Percentiles rank a stretch among this genome's conserved stretches.
phyloP scores from a whole-genome alignment of 2,329 filamentous ascomycete genomes.

The Plectosphaerella sp. region DNA sequence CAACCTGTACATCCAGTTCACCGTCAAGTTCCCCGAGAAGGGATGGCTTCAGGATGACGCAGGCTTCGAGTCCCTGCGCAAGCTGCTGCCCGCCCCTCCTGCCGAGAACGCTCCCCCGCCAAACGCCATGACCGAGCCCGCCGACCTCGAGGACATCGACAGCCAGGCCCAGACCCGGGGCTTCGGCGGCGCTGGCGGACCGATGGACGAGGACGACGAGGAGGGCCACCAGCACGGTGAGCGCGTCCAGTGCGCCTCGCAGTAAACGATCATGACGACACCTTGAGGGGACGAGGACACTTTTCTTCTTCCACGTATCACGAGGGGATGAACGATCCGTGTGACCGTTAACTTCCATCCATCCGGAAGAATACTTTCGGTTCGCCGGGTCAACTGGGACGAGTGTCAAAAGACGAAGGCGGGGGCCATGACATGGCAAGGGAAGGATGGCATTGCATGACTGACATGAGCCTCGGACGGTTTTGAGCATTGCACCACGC shows the following conservation, averaged over 20 bases:
- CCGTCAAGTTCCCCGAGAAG: conserved; percentile 92
- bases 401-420: background rate
- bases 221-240: conserved; percentile 71
- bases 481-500: background rate
- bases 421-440: background rate
- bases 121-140: conserved; percentile 90
- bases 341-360: no score
- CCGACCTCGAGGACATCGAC: conserved; percentile 81
- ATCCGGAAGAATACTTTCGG: no score
- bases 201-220: conserved; percentile 73
- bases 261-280: conserved; percentile 50
- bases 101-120: conserved; percentile 63
- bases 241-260: conserved; percentile 81
- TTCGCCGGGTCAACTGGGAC: no score
- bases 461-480: background rate
- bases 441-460: background rate
- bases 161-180: conserved; percentile 61
- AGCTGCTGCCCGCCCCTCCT: conserved; percentile 70
- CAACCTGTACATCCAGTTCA: conserved; percentile 96
- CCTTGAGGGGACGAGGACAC: conserved; percentile 7
- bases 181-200: conserved; percentile 47
- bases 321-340: conserved; percentile 12
- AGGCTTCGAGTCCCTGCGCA: conserved; percentile 75
- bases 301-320: conserved; percentile 1
- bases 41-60: conserved; percentile 61